phyloP scores from a whole-genome alignment of 768 basidiomycete species.

The Phaffia australis region DNA sequence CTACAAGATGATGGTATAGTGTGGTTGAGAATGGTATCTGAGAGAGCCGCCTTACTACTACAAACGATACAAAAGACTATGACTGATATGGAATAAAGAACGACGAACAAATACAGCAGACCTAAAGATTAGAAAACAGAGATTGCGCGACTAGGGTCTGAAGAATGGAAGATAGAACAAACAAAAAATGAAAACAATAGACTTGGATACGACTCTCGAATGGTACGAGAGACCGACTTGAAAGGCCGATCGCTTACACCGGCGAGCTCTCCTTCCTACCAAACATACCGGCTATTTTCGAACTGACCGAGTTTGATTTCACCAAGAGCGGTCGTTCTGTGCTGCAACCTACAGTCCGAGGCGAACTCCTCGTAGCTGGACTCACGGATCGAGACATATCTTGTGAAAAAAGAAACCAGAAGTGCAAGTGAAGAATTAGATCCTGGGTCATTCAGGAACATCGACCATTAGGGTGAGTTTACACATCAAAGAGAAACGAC shows the following conservation, averaged over 20 bases:
- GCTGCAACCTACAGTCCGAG: neutral
- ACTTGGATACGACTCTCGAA: neutral
- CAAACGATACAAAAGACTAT: no score
- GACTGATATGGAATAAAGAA: neutral
- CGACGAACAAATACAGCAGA: neutral
- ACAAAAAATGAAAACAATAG: neutral
- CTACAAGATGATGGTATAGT: no score
- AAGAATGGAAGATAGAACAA: neutral
- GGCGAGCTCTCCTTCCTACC: constrained; percentile 35
- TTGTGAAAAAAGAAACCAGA: neutral
- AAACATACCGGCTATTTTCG: constrained; percentile 12
- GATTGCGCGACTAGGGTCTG: neutral
- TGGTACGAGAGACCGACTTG: neutral
- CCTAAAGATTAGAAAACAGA: neutral
- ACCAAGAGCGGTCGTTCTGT: neutral
- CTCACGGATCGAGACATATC: constrained; percentile 14
- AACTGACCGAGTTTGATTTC: neutral
- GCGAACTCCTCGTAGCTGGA: neutral
- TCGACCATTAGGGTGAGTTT: neutral
- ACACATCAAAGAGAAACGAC: neutral
- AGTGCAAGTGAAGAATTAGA: neutral
- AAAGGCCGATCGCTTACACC: constrained; percentile 30
- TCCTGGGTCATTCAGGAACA: neutral
- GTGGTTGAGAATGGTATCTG: no score
- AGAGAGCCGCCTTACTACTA: no score